Evolutionary conservation across 768 basidiomycete species (phyloP), one percentile per base, ranked within the genome.

Genomic region (Boletus coccyginus): DNA sequence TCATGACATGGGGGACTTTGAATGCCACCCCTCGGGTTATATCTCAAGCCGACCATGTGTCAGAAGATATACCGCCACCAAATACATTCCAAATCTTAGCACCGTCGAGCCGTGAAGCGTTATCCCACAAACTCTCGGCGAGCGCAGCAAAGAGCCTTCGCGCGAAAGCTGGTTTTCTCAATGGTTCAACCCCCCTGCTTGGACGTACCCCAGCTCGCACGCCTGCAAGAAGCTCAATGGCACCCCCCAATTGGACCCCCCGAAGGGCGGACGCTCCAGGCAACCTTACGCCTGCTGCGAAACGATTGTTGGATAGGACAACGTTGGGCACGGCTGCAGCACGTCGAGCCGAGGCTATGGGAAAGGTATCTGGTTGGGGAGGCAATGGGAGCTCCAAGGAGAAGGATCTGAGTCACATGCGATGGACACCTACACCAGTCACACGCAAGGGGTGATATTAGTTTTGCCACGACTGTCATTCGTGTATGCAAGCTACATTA

Each of bases 1-100:
- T 99, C 16, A 94, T 98, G 89, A 99, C 97, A 13, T 95, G 93
- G 94, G 97, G 97, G 2, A 94, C 93, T 13, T 78, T 98, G 24
- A 85, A 87, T 60, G 88, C 91, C 16, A 98, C 97, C 10, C 97
- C 97, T 4, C 87, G 96, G 51, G 81, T 97, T 6, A 81, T 98
- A 60, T 84, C 85, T 12, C 77, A 81, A 62, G 74, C 79, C 11
- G 81, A 85, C 36, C 82, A 88, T 61, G 74, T 79, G 5, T 69
- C 74, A 3, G 79, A 80, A 52, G 67, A 62, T 74, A 65, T 62
- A 60, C 74, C 46, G 9, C 71, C 76, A 16, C 77, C 81, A 7
- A 78, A 73, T 46, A 86, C 86, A 4, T 99, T 98, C 74, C 85
- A 82, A 38, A 81, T 99, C 53, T 80, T 86, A 1, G 84, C 84